Percentiles rank a stretch among this genome's conserved stretches.
Evolutionary conservation across 352 stramenopile genomes (phyloP).

Genomic region (Phytophthora agathidicida): DNA sequence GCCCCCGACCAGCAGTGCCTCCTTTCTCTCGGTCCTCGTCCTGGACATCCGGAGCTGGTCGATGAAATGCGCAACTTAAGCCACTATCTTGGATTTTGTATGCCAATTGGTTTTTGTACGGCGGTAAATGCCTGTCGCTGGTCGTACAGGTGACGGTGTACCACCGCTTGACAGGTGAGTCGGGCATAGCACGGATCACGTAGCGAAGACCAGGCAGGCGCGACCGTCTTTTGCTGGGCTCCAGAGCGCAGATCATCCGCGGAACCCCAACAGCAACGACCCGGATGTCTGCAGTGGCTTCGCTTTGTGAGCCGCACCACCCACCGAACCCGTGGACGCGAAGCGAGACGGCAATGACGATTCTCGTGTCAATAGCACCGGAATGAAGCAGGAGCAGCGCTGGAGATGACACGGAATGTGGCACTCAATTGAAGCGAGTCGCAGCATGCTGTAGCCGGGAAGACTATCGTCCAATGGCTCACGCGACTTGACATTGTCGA

Average conservation of each 20-base stretch:
- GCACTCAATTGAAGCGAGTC: background rate
- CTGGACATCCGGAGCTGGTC: slow-evolving; percentile 21
- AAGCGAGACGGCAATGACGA: no score
- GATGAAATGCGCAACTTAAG: slow-evolving; percentile 16
- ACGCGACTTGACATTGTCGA: no score
- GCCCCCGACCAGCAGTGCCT: slow-evolving; percentile 12
- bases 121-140: slow-evolving; percentile 24
- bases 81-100: slow-evolving; percentile 10
- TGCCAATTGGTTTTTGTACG: no score
- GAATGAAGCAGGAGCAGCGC: background rate
- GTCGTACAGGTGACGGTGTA: slow-evolving; percentile 11
- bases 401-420: background rate
- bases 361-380: no score
- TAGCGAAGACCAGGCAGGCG: slow-evolving; percentile 16
- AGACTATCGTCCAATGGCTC: no score
- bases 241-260: slow-evolving; percentile 16
- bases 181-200: slow-evolving; percentile 14
- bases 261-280: slow-evolving; percentile 1
- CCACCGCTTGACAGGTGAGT: background rate
- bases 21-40: slow-evolving; percentile 17
- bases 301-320: slow-evolving; percentile 12
- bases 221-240: slow-evolving; percentile 6
- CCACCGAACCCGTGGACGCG: slow-evolving; percentile 13
- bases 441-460: background rate
- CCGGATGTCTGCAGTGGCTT: slow-evolving; percentile 12